Percentiles rank a stretch among this genome's conserved stretches.
Conservation (phyloP, 2,329 filamentous ascomycete genomes). For the Cucurbitaria berberidis region DNA sequence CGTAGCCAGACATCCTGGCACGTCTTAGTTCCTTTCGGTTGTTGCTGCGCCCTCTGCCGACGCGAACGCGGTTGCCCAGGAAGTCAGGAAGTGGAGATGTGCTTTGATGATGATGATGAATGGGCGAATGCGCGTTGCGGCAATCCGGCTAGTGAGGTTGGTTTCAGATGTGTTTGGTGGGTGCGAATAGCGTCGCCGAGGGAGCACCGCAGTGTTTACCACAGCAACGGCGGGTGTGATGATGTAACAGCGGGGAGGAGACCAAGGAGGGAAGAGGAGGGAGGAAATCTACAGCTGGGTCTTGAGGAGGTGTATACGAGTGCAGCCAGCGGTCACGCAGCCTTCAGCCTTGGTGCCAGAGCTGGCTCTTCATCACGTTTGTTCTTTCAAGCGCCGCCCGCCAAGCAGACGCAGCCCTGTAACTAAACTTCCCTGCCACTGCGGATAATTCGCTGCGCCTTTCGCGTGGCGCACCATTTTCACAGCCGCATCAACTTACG, state of each 20-base stretch:
- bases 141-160: conserved; percentile 21
- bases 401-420: conserved; percentile 2
- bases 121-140: conserved; percentile 14
- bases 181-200: conserved; percentile 18
- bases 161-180: conserved; percentile 44
- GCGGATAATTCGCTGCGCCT: conserved; percentile 11
- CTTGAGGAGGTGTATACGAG: background rate
- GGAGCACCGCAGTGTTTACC: conserved; percentile 36
- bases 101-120: conserved; percentile 32
- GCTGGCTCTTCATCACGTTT: background rate
- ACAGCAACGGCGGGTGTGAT: conserved; percentile 35
- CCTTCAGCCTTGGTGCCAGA: background rate
- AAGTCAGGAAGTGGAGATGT: conserved; percentile 19
- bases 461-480: conserved; percentile 11
- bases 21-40: conserved; percentile 8
- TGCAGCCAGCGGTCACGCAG: background rate
- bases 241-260: conserved; percentile 8
- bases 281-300: conserved; percentile 8
- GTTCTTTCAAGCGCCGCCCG: background rate
- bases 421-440: background rate
- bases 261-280: background rate
- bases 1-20: conserved; percentile 44
- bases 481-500: conserved; percentile 17
- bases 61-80: conserved; percentile 16
- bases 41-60: conserved; percentile 33